Evolutionary conservation across 2,329 filamentous ascomycete genomes (phyloP).

Genomic region (Arachnomyces sp.): DNA sequence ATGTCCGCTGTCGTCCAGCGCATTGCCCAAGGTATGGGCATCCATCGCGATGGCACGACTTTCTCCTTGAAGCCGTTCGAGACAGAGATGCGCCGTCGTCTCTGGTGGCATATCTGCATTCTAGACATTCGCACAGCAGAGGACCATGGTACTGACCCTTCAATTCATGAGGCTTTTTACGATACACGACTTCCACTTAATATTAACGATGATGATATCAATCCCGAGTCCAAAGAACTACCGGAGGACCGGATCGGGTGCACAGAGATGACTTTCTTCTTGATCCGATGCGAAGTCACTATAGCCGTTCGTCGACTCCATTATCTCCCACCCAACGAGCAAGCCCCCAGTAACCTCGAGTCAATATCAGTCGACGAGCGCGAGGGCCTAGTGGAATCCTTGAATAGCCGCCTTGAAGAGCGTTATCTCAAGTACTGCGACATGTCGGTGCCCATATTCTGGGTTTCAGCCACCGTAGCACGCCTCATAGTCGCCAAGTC

Average conservation of each 20-base stretch:
- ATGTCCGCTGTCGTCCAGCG: constrained; percentile 35
- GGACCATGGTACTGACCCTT: constrained; percentile 41
- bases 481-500: constrained; percentile 69
- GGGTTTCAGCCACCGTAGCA: constrained; percentile 59
- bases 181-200: constrained; percentile 44
- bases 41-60: constrained; percentile 44
- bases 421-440: constrained; percentile 48
- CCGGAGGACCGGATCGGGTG: constrained; percentile 43
- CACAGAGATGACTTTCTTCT: constrained; percentile 46
- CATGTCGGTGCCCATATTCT: constrained; percentile 49
- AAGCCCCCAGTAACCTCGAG: constrained; percentile 12
- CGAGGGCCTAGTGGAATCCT: constrained; percentile 41
- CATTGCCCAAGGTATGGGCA: constrained; percentile 37
- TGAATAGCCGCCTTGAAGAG: constrained; percentile 47
- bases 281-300: constrained; percentile 48
- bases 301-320: constrained; percentile 32
- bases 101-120: constrained; percentile 44
- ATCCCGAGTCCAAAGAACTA: constrained; percentile 39
- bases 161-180: constrained; percentile 36
- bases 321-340: constrained; percentile 24
- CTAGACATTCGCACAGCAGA: constrained; percentile 43
- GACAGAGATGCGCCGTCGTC: constrained; percentile 43
- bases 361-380: constrained; percentile 26
- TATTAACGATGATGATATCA: constrained; percentile 45
- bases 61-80: constrained; percentile 43